Base-by-base conservation (phyloP, 495 filamentous ascomycete genomes). In the Aspergillus mulundensis region DNA sequence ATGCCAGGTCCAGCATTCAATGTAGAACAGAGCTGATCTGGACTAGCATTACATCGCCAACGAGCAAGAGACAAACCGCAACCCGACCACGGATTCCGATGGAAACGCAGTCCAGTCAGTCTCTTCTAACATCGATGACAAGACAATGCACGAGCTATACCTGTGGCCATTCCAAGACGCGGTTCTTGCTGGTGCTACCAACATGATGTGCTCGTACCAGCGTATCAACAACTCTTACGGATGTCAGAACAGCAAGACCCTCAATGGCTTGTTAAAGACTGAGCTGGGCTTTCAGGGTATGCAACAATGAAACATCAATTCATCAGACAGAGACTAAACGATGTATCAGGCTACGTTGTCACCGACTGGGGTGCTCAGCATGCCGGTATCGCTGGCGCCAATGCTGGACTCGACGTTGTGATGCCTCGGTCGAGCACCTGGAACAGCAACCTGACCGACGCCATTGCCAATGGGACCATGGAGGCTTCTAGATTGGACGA, bases 41-140 rank as follows among this genome's bases (percentile, higher is more conserved):
- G n/a, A n/a, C 32, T 36, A 81, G 75, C 90, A 95, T 66, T 87
- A 78, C 51, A 70, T 92, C 40, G 79, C 73, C n/a, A 91, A 93
- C 54, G 90, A 95, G 64, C 90, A 95, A 67, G 90, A 95, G 65
- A 86, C 88, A 57, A 89, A 85, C 57, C 77, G 88, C 3, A 84
- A 61, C 23, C 65, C 64, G 2, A 20, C 0, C 42, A 61, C 11
- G 2, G 81, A 19, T 80, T 36, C 84, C 84, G 56, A 60, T 14
- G 12, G 32, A 14, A 36, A 36, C 12, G 32, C 12, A 11, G 24
- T 32, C 1, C 21, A 53, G 38, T 53, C 65, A 1, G 63, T 66
- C 7, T 86, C 83, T 1, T 78, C 82, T 1, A 86, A 86, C 39
- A 80, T 87, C 18, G 85, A 87, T 50, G 85, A 91, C 63, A 75